Conservation (phyloP, 1,139 yeast species). For the Suhomyces guaymorum region DNA sequence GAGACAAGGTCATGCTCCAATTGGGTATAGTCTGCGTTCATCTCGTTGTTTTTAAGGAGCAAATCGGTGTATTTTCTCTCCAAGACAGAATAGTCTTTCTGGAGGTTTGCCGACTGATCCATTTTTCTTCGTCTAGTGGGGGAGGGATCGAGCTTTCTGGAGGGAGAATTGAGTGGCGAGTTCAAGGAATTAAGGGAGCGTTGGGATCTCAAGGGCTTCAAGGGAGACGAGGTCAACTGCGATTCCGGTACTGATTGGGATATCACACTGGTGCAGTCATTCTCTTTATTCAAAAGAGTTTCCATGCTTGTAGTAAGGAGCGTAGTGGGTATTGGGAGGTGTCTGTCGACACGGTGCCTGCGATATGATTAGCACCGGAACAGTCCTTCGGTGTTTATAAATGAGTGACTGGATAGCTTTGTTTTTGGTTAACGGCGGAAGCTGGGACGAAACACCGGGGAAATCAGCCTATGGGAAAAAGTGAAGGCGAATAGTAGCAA, state of each 20-base stretch:
- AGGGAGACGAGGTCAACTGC: slow-evolving; percentile 5
- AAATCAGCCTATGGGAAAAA: no score
- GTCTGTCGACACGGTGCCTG: no score
- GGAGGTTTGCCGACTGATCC: slow-evolving; percentile 11
- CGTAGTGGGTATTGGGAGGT: slow-evolving; percentile 1
- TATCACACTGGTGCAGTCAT: slow-evolving; percentile 15
- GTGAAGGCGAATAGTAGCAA: no score
- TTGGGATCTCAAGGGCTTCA: slow-evolving; percentile 14
- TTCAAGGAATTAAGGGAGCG: slow-evolving; percentile 12
- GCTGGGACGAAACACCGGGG: no score
- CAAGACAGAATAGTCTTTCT: slow-evolving; percentile 12
- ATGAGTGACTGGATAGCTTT: no score
- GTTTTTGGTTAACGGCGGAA: no score
- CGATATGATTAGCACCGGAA: no score
- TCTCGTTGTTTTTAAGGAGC: slow-evolving; percentile 22
- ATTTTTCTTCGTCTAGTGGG: slow-evolving; percentile 11
- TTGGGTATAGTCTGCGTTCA: slow-evolving; percentile 24
- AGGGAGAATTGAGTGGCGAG: slow-evolving; percentile 7
- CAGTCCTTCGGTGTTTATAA: no score
- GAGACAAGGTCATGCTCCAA: slow-evolving; percentile 25
- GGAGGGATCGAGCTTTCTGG: slow-evolving; percentile 6
- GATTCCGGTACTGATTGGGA: slow-evolving; percentile 11
- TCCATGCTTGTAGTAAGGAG: slow-evolving; percentile 11
- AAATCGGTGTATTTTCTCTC: slow-evolving; percentile 35
- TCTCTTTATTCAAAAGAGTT: slow-evolving; percentile 13